Percentiles rank a stretch among this genome's conserved stretches.
phyloP scores from a whole-genome alignment of 352 stramenopile species.

The Globisporangium heterothallicum region DNA sequence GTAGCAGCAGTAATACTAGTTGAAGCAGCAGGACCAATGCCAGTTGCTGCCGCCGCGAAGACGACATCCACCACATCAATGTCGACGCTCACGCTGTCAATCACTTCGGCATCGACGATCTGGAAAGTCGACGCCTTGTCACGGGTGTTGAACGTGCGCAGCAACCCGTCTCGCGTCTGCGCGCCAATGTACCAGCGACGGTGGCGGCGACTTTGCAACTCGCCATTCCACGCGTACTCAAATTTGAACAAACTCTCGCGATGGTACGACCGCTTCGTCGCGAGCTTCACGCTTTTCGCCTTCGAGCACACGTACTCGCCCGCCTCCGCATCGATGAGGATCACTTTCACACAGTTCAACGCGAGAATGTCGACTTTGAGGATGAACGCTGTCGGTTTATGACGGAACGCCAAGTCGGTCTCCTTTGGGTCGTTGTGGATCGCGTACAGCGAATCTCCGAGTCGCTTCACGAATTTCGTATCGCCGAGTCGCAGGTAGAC shows the following conservation, averaged over 20 bases:
- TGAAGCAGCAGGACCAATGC: too few species aligned
- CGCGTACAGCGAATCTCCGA: slow-evolving; percentile 45
- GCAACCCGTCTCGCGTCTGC: slow-evolving; percentile 54
- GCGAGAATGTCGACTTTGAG: slow-evolving; percentile 28
- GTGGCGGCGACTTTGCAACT: slow-evolving; percentile 63
- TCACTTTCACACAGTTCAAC: slow-evolving; percentile 57
- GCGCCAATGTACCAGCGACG: slow-evolving; percentile 66
- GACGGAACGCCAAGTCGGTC: slow-evolving; percentile 54
- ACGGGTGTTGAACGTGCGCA: slow-evolving; percentile 56
- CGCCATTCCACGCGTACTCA: slow-evolving; percentile 55
- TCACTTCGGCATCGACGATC: slow-evolving; percentile 51
- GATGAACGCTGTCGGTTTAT: slow-evolving; percentile 49
- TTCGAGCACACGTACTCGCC: slow-evolving; percentile 47
- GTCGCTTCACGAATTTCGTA: slow-evolving; percentile 46
- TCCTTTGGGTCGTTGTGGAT: slow-evolving; percentile 57
- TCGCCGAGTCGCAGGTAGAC: slow-evolving; percentile 42
- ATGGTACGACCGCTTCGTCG: slow-evolving; percentile 36
- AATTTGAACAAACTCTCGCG: slow-evolving; percentile 64
- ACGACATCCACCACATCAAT: slow-evolving; percentile 15
- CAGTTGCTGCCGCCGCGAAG: background rate
- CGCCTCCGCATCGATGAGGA: slow-evolving; percentile 33
- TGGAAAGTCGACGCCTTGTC: slow-evolving; percentile 50
- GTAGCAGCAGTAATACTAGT: too few species aligned
- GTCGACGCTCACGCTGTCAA: slow-evolving; percentile 37
- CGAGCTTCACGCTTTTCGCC: slow-evolving; percentile 46